phyloP scores from a whole-genome alignment of 2,329 filamentous ascomycete genomes.

The Aspergillus fumigatus region DNA sequence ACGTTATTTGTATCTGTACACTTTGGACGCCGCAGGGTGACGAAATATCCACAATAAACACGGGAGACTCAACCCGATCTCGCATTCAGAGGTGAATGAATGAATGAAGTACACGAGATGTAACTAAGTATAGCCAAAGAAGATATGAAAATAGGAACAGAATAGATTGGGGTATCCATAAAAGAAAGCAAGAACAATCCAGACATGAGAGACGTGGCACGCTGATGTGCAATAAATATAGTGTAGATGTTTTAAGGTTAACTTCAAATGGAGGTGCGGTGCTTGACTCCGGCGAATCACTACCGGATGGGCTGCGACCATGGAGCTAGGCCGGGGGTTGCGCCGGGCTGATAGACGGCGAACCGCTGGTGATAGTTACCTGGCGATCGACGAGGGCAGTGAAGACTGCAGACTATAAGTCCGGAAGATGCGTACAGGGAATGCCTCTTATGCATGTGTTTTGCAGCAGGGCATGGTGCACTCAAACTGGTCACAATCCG shows the following conservation, averaged over 20 bases:
- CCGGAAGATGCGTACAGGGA: neutral
- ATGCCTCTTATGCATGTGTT: constrained; percentile 2
- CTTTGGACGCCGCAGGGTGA: neutral
- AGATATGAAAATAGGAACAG: constrained; percentile 7
- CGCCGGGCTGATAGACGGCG: neutral
- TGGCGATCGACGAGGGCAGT: neutral
- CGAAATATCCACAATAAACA: neutral
- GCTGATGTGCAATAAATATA: neutral
- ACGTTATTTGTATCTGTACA: neutral
- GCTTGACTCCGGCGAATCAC: neutral
- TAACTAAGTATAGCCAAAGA: constrained; percentile 1
- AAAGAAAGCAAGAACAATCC: constrained; percentile 6
- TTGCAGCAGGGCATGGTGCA: constrained; percentile 6
- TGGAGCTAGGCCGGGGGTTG: neutral
- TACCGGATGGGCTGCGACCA: neutral
- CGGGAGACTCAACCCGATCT: neutral
- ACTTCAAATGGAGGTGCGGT: neutral
- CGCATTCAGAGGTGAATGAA: neutral
- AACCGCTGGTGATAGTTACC: too few species aligned
- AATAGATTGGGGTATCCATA: constrained; percentile 5
- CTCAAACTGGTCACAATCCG: constrained; percentile 7
- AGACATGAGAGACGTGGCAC: constrained; percentile 2
- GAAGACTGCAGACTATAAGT: neutral
- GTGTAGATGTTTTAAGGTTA: too few species aligned
- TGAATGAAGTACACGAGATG: neutral